phyloP scores from a whole-genome alignment of 495 filamentous ascomycete genomes.

The Podospora fimiseda region DNA sequence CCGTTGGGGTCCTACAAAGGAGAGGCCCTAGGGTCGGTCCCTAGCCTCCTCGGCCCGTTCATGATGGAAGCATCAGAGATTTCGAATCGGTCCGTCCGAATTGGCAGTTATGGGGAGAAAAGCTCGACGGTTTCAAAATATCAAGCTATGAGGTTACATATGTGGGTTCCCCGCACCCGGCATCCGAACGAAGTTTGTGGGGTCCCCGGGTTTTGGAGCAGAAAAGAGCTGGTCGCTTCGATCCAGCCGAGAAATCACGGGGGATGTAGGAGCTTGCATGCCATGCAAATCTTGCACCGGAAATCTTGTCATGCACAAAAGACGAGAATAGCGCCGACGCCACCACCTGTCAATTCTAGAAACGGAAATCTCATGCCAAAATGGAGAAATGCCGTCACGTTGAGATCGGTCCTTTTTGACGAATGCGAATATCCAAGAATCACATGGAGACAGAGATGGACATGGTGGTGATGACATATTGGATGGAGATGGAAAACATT shows the following conservation, averaged over 20 bases:
- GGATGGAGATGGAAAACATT: neutral
- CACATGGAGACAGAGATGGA: neutral
- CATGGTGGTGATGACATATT: neutral
- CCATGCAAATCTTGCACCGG: neutral
- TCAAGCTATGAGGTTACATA: neutral
- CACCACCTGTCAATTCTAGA: neutral
- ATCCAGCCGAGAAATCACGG: neutral
- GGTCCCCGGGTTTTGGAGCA: conserved; percentile 5
- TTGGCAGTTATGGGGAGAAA: neutral
- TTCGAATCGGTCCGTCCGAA: conserved; percentile 13
- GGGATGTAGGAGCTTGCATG: neutral
- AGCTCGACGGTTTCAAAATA: neutral
- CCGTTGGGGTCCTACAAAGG: too few relatives aligned
- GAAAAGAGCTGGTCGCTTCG: conserved; percentile 16
- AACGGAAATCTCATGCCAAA: too few relatives aligned
- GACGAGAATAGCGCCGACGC: conserved; percentile 1
- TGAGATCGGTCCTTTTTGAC: neutral
- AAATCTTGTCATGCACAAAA: neutral
- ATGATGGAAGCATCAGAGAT: too few relatives aligned
- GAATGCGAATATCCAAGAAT: neutral
- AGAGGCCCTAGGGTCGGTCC: too few relatives aligned
- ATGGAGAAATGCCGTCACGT: neutral
- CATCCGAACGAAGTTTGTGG: conserved; percentile 4
- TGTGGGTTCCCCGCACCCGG: conserved; percentile 13
- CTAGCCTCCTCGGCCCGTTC: too few relatives aligned